Base-by-base conservation (phyloP, 306 rosid species). In the Prunus mume region DNA sequence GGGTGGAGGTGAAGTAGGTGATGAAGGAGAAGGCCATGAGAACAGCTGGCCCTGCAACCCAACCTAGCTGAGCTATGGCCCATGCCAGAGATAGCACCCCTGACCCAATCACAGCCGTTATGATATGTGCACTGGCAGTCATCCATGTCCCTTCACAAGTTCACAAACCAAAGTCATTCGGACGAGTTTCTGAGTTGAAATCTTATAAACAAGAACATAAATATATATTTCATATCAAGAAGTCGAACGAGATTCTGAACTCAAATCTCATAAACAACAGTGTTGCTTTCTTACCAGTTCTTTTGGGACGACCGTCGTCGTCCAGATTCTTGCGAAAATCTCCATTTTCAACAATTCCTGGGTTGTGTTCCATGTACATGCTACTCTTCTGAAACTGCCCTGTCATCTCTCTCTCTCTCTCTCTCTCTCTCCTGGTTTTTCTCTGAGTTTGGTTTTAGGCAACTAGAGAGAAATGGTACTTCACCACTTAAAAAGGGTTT, bases 21-120 rank as follows among this genome's bases (percentile, higher is more conserved):
- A 96, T 90, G 46, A 89, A 76, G 0, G 99, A 96, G 89, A 96
- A 96, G 47, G 93, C 93, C 71, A 87, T 18, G 55, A 96, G 88
- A 49, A 92, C 93, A 0, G 95, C 90, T 0, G 98, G 99, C 0
- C 99, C 99, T 2, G 91, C 96, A 72, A 88, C 81, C 99, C 99
- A 96, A 8, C 99, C 99, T 81, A 96, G 65, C 69, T 96, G 99
- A 0, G 99, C 93, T 24, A 89, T 91, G 1, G 98, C 89, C 98
- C 98, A 96, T 13, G 99, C 98, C 76, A 96, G 85, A 0, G 99
- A 96, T 12, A 96, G 73, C 78, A 96, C 99, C 12, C 99, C 99
- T 1, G 99, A 96, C 2, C 99, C 99, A 9, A 96, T 96, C 79
- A 96, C 99, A 0, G 99, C 98, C 9, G 99, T 96, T 71, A 96